Evolutionary conservation across 352 stramenopile species (phyloP).

Genomic region (Phytopythium ostracodes): DNA sequence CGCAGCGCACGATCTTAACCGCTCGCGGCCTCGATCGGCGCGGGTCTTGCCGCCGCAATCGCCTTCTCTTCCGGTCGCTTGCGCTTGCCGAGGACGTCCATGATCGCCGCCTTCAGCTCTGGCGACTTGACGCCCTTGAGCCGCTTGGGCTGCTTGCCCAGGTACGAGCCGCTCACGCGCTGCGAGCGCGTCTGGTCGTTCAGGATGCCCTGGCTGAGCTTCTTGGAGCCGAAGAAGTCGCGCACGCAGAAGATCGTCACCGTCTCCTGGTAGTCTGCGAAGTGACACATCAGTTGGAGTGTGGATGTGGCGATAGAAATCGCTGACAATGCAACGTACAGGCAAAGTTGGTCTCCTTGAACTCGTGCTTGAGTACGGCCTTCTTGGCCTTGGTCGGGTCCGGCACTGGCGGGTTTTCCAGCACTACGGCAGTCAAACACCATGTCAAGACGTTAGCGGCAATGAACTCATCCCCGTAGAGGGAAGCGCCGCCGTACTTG

Average conservation of each 20-base stretch:
- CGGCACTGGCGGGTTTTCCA: constrained; percentile 16
- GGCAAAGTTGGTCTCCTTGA: constrained; percentile 67
- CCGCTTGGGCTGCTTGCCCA: constrained; percentile 23
- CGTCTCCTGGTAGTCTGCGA: constrained; percentile 68
- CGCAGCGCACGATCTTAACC: neutral
- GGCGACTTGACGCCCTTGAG: constrained; percentile 19
- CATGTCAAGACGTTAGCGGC: too few relatives aligned
- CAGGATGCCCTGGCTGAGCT: constrained; percentile 64
- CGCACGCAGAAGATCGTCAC: constrained; percentile 71
- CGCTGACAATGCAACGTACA: constrained; percentile 45
- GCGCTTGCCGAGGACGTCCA: constrained; percentile 36
- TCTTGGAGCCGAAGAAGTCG: constrained; percentile 72
- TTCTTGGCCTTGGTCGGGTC: constrained; percentile 24
- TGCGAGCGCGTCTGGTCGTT: constrained; percentile 69
- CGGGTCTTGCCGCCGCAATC: neutral
- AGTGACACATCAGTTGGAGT: neutral
- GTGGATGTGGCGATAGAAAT: constrained; percentile 5
- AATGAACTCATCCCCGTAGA: neutral
- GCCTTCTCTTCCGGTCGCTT: neutral
- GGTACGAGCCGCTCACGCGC: constrained; percentile 40
- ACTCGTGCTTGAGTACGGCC: constrained; percentile 74
- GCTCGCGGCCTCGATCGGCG: neutral
- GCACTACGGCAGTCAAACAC: too few relatives aligned
- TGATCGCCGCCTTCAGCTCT: constrained; percentile 38
- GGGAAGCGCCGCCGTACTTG: constrained; percentile 12